A percentile compares a stretch with the other conserved stretches of the same genome.
phyloP scores from a whole-genome alignment of 2,329 filamentous ascomycete species.

The Elsinoe australis region DNA sequence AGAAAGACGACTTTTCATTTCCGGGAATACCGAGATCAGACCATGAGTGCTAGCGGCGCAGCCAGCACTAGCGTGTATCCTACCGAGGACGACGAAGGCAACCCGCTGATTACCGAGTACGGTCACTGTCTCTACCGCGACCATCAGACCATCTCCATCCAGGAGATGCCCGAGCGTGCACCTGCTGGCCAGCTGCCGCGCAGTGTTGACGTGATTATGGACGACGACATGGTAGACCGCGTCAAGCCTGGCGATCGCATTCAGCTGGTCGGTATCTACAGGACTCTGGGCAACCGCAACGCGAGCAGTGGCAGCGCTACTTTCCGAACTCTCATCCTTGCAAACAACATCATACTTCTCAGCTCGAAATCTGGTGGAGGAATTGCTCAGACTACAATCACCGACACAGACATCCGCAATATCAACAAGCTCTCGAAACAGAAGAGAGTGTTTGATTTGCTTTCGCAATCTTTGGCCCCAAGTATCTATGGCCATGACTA shows the following conservation, averaged over 20 bases:
- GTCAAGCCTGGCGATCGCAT: conserved; percentile 95
- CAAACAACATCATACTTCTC: conserved; percentile 89
- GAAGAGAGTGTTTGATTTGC: conserved; percentile 81
- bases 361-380: conserved; percentile 95
- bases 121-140: conserved; percentile 93
- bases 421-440: conserved; percentile 98
- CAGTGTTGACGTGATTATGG: conserved; percentile 90
- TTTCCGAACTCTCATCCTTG: conserved; percentile 88
- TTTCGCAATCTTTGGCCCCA: conserved; percentile 88
- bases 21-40: conserved; percentile 89
- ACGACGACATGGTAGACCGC: conserved; percentile 90
- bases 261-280: conserved; percentile 92
- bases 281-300: conserved; percentile 90
- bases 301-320: conserved; percentile 82
- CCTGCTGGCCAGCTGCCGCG: conserved; percentile 91
- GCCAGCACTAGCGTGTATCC: conserved; percentile 90
- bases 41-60: conserved; percentile 81
- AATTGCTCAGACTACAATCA: conserved; percentile 84
- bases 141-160: conserved; percentile 95
- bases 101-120: conserved; percentile 89
- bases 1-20: conserved; percentile 77
- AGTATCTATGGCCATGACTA: conserved; percentile 96
- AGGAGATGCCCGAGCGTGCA: conserved; percentile 97
- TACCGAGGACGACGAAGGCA: conserved; percentile 85
- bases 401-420: conserved; percentile 93